Evolutionary conservation across 805 yeast species (phyloP), one percentile per base, ranked within the genome.

Genomic region (Candida bentonensis): DNA sequence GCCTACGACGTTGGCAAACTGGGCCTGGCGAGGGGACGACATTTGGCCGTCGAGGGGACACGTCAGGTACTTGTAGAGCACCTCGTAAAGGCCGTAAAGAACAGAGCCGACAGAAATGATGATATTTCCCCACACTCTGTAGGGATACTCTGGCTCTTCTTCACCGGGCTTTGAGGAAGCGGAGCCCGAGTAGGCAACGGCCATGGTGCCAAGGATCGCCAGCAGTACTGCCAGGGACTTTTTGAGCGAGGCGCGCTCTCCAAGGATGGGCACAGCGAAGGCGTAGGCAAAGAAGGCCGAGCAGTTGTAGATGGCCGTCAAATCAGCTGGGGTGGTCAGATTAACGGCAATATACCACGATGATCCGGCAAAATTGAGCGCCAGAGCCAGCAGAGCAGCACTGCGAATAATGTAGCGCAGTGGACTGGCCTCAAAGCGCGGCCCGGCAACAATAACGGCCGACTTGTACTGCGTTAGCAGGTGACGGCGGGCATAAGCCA

Each of bases 271-370:
- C 22, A 86, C 78, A 2, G 94, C 85, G 61, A 86, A 85, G 15
- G 83, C 73, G 55, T 86, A 79, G 0, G 95, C 95, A 3, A 88
- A 80, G 59, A 86, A 86, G 0, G 95, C 94, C 15, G 89, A 79
- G 58, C 92, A 84, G 64, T 86, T 85, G 64, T 85, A 86, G 48
- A 85, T 85, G 2, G 95, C 95, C 2, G 95, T 86, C 28, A 86
- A 81, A 54, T 86, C 95, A 2, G 85, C 70, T 0, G 94, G 85
- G 23, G 87, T 81, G 0, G 94, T 78, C 56, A 82, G 62, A 23
- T 78, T 69, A 77, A 86, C 83, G 9, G 95, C 82, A 15, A 82
- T 72, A 57, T 84, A 86, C 95, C 95, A 85, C 1, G 94, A 75
- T 17, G 74, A 66, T 1, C 94, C 95, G 0, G 94, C 95, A 1